Base-by-base conservation (phyloP, 169 alveolate species). In the Plasmodium vivax region DNA sequence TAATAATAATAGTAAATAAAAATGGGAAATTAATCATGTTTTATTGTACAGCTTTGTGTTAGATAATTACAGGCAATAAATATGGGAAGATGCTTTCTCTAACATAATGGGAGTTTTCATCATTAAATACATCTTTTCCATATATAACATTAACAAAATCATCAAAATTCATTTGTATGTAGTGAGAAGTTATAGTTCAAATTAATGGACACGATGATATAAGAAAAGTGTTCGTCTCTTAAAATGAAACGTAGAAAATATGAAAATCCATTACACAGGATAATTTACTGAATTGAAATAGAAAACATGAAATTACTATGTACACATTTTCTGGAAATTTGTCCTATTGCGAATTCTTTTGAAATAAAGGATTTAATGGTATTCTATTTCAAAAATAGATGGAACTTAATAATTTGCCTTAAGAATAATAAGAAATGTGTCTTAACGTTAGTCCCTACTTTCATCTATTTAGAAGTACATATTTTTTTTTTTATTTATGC, bases 141-240 rank as follows among this genome's bases (percentile, higher is more conserved):
- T 88, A 88, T 88, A 88, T n/a, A 68, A 30, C 72, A 68, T 88
- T 54, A 79, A 88, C 94, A 88, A 88, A 88, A 88, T 88, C 83
- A 41, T 88, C 94, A 88, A 88, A 88, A 88, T 88, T 88, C 94
- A 88, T 88, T 80, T 88, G 94, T 30, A 12, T 79, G 32, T 58
- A n/a, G 51, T 82, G 71, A 54, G 71, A 82, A 82, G 23, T 45
- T 51, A 82, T 51, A 82, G 74, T 82, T 82, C 71, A 79, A 79
- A 43, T 79, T 14, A 79, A 19, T 1, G 71, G 34, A 36, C 27
- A 79, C 23, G 85, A 30, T 19, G 41, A 54, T 56, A 56, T 34
- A 82, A 8, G 12, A 51, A 56, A 51, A 82, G 34, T 30, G 19
- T 12, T 56, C n/a, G 43, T 56, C 23, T 82, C 71, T 54, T 82